Evolutionary conservation across 148 eudicot species (phyloP), one percentile per base, ranked within the genome.

Genomic region (Talinum fruticosum): DNA sequence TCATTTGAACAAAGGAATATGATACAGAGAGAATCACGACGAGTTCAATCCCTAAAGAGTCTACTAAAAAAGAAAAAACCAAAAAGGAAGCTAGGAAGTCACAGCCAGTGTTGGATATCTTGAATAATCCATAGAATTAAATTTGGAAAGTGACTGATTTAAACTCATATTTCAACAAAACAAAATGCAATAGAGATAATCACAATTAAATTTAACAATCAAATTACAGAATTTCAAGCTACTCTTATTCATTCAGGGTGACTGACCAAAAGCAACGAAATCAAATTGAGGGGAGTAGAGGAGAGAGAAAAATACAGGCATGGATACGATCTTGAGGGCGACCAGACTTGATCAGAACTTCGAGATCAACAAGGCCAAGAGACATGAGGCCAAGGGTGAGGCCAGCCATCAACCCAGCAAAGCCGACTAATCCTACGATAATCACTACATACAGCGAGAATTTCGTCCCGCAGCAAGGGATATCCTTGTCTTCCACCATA

Each of bases 391-490:
- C 97, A 21, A 95, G 90, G 23, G 97, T 95, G 19, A 92, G 87
- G 47, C 99, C 99, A 32, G 97, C 99, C 99, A 95, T 95, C 14
- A 91, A 75, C 36, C 99, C 99, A 41, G 99, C 97, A 80, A 95
- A 95, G 15, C 21, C 3, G 28, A 95, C 97, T 24, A 95, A 78
- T 1, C 96, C 92, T 19, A 87, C 19, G 5, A 88, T 81, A 41
- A 85, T 51, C 8, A 83, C 1, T 72, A 90, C 68, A 57, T 78
- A 92, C 68, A 88, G 45, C 59, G 66, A 84, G 79, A 95, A 95
- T 61, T 23, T 77, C 26, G 86, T 74, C 2, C 83, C 89, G 76
- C 98, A 90, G 61, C 97, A 90, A 0, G 81, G 28, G 53, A 86
- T 66, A 30, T 85, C 92, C 69, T 68, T 73, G 28, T 71, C 69